phyloP scores from a whole-genome alignment of 1,139 yeast species.

The Taphrina deformans region DNA sequence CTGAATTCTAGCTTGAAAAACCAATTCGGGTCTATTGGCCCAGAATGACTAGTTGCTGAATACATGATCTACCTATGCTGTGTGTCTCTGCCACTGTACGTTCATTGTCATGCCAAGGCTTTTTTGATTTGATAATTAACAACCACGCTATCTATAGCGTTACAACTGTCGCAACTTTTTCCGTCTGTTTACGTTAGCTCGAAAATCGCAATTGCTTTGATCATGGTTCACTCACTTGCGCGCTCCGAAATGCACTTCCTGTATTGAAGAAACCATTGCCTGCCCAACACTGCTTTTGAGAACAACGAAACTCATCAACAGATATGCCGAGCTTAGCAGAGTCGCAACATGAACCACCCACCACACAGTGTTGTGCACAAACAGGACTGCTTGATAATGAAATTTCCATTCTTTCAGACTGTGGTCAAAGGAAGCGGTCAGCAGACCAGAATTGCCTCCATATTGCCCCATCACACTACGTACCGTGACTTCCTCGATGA shows the following conservation, averaged over 20 bases:
- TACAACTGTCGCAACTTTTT: not conserved
- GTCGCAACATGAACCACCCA: constrained; percentile 14
- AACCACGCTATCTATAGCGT: no score
- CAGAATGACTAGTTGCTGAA: no score
- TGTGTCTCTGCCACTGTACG: no score
- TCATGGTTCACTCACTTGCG: not conserved
- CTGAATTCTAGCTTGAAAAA: no score
- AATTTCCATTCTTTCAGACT: not conserved
- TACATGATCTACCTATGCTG: no score
- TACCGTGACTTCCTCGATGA: constrained; percentile 77
- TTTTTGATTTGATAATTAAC: no score
- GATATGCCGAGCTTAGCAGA: not conserved
- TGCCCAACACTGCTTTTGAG: not conserved
- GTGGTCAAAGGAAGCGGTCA: constrained; percentile 6
- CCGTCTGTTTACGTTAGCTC: not conserved
- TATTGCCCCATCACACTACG: constrained; percentile 95
- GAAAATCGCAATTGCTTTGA: no score
- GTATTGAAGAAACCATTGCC: not conserved
- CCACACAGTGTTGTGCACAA: constrained; percentile 31
- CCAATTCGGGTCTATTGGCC: no score
- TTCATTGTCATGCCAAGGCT: no score
- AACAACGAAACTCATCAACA: not conserved
- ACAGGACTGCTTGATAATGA: constrained; percentile 15
- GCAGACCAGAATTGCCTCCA: constrained; percentile 64
- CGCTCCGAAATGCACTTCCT: not conserved